Conservation (phyloP, 495 filamentous ascomycete species). For the Penicillium goetzii region DNA sequence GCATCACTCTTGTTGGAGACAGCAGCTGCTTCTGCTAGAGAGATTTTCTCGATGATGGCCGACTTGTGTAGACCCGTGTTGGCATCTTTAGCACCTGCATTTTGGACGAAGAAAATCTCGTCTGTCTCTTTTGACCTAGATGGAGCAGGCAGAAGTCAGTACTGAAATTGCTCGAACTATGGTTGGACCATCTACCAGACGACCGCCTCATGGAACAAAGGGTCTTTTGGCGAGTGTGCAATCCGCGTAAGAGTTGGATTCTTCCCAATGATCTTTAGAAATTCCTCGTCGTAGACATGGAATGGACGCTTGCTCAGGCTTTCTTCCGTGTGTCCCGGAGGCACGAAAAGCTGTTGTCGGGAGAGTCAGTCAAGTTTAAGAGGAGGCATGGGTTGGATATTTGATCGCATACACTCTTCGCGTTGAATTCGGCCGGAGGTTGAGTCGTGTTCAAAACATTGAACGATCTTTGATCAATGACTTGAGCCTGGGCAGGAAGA, state of each 20-base stretch:
- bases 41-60: conserved; percentile 53
- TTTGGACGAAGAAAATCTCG: conserved; percentile 58
- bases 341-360: conserved; percentile 21
- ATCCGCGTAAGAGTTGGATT: conserved; percentile 27
- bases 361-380: background rate
- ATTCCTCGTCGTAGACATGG: conserved; percentile 30
- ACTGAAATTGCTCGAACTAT: background rate
- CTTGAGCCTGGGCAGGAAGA: conserved; percentile 26
- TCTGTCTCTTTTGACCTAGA: conserved; percentile 46
- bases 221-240: conserved; percentile 34
- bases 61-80: conserved; percentile 57
- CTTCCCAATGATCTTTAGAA: conserved; percentile 25
- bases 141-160: background rate
- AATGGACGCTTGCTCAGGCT: conserved; percentile 36
- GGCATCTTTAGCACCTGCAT: conserved; percentile 47
- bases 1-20: conserved; percentile 47
- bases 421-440: conserved; percentile 25
- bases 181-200: conserved; percentile 44
- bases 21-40: conserved; percentile 41
- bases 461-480: conserved; percentile 26
- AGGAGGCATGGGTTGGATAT: background rate
- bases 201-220: conserved; percentile 55
- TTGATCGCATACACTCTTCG: conserved; percentile 21
- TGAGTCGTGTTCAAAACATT: conserved; percentile 26
- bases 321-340: conserved; percentile 25